A percentile compares a stretch with the other conserved stretches of the same genome.
phyloP scores from a whole-genome alignment of 805 yeast genomes.

The Candida germanica region DNA sequence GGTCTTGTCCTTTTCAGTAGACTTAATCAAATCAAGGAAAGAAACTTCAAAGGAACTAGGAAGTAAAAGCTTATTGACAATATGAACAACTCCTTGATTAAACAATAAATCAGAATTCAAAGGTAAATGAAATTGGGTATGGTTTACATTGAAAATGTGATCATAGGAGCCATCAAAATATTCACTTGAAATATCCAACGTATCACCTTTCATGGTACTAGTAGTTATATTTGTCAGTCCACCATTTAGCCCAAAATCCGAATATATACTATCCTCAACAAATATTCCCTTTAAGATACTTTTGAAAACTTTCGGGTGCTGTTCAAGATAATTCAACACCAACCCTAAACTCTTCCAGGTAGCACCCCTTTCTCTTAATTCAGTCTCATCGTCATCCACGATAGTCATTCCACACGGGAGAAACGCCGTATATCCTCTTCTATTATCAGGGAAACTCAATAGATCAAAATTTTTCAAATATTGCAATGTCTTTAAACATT shows the following conservation, averaged over 20 bases:
- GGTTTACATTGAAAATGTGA: constrained; percentile 27
- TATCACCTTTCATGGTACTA: constrained; percentile 27
- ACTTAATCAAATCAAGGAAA: constrained; percentile 50
- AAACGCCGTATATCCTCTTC: constrained; percentile 67
- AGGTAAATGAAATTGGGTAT: constrained; percentile 31
- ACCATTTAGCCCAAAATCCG: constrained; percentile 46
- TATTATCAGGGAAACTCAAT: constrained; percentile 50
- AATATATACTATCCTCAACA: constrained; percentile 61
- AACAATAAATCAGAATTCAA: constrained; percentile 65
- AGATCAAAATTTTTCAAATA: constrained; percentile 53
- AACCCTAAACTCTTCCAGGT: constrained; percentile 63
- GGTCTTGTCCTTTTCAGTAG: constrained; percentile 43
- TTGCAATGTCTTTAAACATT: constrained; percentile 62
- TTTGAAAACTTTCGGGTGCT: constrained; percentile 50
- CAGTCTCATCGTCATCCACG: constrained; percentile 5
- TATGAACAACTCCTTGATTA: constrained; percentile 82
- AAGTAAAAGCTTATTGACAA: constrained; percentile 52
- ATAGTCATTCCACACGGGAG: constrained; percentile 59
- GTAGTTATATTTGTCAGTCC: constrained; percentile 12
- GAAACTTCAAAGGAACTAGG: constrained; percentile 57
- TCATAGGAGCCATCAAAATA: constrained; percentile 18
- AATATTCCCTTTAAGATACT: constrained; percentile 55
- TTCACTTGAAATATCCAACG: constrained; percentile 19
- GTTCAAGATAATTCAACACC: constrained; percentile 54
- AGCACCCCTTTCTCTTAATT: constrained; percentile 1